phyloP scores from a whole-genome alignment of 2,329 filamentous ascomycete genomes.

The Sphaerulina vaccinii region DNA sequence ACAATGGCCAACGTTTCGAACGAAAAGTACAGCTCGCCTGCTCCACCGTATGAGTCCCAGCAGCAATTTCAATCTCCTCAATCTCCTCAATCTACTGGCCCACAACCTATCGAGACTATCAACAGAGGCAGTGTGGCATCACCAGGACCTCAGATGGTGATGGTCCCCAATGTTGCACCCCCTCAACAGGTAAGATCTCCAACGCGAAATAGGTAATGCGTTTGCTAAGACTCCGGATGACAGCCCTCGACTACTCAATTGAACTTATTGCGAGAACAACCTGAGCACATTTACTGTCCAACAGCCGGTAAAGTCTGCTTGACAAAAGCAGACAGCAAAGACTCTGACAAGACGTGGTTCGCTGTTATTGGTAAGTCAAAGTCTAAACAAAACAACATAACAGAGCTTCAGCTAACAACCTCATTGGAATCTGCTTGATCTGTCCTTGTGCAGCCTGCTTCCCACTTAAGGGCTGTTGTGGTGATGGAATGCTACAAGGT shows the following conservation, averaged over 20 bases:
- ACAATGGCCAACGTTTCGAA: background rate
- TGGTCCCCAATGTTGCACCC: conserved; percentile 13
- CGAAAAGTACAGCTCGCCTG: conserved; percentile 2
- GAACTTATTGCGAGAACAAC: conserved; percentile 9
- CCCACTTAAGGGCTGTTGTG: conserved; percentile 18
- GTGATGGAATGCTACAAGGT: conserved; percentile 16
- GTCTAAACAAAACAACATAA: background rate
- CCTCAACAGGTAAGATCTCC: conserved; percentile 7
- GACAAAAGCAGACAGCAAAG: conserved; percentile 15
- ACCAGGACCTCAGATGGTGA: conserved; percentile 13
- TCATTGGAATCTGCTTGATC: conserved; percentile 12
- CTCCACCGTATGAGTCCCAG: conserved; percentile 3
- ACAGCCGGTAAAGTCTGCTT: conserved; percentile 3
- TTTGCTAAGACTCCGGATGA: background rate
- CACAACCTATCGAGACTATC: conserved; percentile 2
- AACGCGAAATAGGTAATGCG: background rate
- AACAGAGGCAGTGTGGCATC: background rate
- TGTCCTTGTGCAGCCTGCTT: conserved; percentile 14
- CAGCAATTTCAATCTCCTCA: background rate
- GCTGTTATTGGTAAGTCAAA: background rate
- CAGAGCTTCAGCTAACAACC: too few species aligned
- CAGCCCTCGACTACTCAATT: conserved; percentile 6
- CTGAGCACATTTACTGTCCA: conserved; percentile 14
- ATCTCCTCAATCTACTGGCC: background rate
- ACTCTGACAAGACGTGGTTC: conserved; percentile 17